These are phyloP conservation scores for Silene coronaria DNA, from an alignment of 179 eudicot species.

Conservation along the genomic window DNA sequence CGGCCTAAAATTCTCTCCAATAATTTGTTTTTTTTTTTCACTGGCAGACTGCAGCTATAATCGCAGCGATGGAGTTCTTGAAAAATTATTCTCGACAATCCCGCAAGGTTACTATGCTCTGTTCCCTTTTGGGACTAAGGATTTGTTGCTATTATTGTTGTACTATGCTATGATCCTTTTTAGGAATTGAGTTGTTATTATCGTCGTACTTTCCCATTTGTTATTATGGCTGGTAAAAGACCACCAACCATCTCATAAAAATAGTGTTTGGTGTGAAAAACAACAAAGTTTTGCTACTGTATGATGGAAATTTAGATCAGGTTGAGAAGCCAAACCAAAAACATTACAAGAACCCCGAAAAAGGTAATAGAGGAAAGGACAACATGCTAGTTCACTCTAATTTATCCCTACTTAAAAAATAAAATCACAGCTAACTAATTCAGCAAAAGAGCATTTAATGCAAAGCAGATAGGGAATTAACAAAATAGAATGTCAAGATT, in stretches of 20 bases:
- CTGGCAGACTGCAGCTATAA: constrained; percentile 36
- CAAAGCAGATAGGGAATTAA: neutral
- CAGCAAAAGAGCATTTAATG: neutral
- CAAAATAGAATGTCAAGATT: neutral
- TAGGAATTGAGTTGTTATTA: neutral
- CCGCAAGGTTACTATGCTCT: constrained; percentile 18
- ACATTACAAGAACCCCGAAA: neutral
- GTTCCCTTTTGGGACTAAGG: neutral
- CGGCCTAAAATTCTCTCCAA: neutral
- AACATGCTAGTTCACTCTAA: constrained; percentile 2
- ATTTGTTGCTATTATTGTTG: neutral
- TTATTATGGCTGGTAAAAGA: constrained; percentile 11
- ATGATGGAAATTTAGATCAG: constrained; percentile 1
- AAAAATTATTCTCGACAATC: constrained; percentile 9
- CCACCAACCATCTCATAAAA: constrained; percentile 2
- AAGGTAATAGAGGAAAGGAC: constrained; percentile 2
- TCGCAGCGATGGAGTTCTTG: constrained; percentile 18
- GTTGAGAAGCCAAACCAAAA: neutral
- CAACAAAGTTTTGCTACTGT: constrained; percentile 18
- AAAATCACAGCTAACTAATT: neutral
- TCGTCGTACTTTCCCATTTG: neutral
- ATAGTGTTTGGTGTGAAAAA: constrained; percentile 14
- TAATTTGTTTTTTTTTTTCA: neutral
- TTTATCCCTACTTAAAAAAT: neutral
- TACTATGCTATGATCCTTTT: neutral